These are phyloP conservation scores for Dionaea muscipula DNA, from an alignment of 179 eudicot genomes.

Conservation along the genomic window DNA sequence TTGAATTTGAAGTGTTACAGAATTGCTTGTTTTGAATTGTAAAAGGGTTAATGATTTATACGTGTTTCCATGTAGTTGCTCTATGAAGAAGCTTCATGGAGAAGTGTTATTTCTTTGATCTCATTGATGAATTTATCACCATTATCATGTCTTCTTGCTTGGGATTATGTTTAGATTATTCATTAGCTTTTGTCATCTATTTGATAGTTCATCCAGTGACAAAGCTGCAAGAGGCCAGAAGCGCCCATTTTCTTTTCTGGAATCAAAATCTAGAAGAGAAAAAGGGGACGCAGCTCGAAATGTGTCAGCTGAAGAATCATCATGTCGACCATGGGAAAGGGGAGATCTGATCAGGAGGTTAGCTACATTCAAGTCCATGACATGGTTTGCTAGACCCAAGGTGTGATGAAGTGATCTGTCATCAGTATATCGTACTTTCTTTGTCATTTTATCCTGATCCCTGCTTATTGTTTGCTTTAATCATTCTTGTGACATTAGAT, in stretches of 20 bases:
- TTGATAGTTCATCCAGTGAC: slow-evolving; percentile 24
- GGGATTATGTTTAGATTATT: neutral
- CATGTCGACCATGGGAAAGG: slow-evolving; percentile 92
- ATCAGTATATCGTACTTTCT: neutral
- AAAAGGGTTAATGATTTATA: no score
- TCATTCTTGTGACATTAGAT: no score
- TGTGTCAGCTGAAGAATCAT: slow-evolving; percentile 31
- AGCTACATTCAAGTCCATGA: slow-evolving; percentile 93
- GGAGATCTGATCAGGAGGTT: slow-evolving; percentile 68
- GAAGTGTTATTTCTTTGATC: neutral
- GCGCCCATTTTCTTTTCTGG: slow-evolving; percentile 28
- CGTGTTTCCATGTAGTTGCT: no score
- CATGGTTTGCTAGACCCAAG: slow-evolving; percentile 99
- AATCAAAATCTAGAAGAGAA: slow-evolving; percentile 25
- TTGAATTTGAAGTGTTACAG: no score
- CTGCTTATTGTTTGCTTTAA: no score
- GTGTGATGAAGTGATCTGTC: slow-evolving; percentile 19
- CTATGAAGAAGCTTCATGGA: no score
- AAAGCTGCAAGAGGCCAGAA: slow-evolving; percentile 40
- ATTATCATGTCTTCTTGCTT: neutral
- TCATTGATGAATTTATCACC: neutral
- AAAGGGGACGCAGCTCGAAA: slow-evolving; percentile 17
- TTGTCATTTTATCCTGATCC: no score
- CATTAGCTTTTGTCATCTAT: slow-evolving; percentile 2
- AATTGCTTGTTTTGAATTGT: no score